Percentiles rank a stretch among this genome's conserved stretches.
These are phyloP conservation scores for Clarkia xantiana DNA, from an alignment of 345 rosid genomes.

Conservation along the genomic window DNA sequence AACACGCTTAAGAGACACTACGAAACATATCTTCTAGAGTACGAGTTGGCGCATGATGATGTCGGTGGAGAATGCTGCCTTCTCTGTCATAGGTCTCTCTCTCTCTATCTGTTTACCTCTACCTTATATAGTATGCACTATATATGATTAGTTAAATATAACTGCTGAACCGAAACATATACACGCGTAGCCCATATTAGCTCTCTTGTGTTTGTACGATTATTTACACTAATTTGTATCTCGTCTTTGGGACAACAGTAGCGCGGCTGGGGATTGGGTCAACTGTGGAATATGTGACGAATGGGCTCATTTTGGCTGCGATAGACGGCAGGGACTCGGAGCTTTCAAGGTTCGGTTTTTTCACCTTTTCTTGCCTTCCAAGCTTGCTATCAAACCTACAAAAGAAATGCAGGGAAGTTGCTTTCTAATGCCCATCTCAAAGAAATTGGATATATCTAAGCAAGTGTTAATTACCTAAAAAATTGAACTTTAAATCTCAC, in stretches of 20 bases:
- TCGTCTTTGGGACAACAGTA: conserved; percentile 39
- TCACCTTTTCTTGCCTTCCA: background rate
- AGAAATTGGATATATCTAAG: too few species aligned
- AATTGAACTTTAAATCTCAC: too few species aligned
- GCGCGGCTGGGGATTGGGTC: conserved; percentile 99
- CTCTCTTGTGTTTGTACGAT: background rate
- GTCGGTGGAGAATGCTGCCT: conserved; percentile 98
- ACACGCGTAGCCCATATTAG: background rate
- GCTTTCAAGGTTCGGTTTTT: conserved; percentile 66
- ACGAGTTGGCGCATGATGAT: conserved; percentile 95
- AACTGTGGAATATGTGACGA: conserved; percentile 97
- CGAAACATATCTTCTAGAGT: conserved; percentile 90
- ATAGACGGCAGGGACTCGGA: conserved; percentile 92
- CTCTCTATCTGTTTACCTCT: conserved; percentile 6
- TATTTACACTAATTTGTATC: too few species aligned
- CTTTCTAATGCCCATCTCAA: too few species aligned
- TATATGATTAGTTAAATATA: background rate
- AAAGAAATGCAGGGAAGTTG: too few species aligned
- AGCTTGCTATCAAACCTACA: background rate
- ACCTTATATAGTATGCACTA: background rate
- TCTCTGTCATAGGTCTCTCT: conserved; percentile 71
- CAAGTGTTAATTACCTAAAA: too few species aligned
- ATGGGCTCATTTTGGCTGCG: conserved; percentile 99
- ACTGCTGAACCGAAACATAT: too few species aligned
- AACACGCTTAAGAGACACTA: conserved; percentile 90